Evolutionary conservation across 2,329 filamentous ascomycete species (phyloP), one percentile per base, ranked within the genome.

Genomic region (Ceratocystis huliohia): DNA sequence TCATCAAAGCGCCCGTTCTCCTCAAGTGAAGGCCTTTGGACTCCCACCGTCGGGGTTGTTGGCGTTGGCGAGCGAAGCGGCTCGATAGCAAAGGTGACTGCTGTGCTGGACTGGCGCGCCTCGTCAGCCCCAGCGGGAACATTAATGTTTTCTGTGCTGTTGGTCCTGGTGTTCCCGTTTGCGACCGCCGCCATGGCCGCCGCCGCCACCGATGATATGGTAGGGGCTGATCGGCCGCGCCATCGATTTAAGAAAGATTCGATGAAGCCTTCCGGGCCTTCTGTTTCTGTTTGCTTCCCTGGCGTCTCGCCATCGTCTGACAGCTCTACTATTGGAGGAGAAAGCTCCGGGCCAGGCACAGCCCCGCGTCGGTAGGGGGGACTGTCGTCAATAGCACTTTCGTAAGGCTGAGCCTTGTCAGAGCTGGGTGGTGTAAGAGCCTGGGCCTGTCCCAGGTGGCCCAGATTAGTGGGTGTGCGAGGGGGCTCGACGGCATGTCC

Each of bases 401-500:
- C 56, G 20, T n/a, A 59, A 17, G 7, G 30, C 22, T 63, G 61
- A 6, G 44, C 61, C 44, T 63, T 63, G 25, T 48, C 61, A 5
- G 61, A 63, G n/a, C 28, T 48, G 17, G 61, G 61, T 45, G 61
- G 61, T 48, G 61, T 63, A 25, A n/a, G 28, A 33, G 17, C 56
- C 33, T 63, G 61, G 13, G 61, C 20, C 33, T 50, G 61, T 22
- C 25, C 61, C 22, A 8, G 41, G 20, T 63, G 61, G 8, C 25
- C 61, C 15, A 33, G 10, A 28, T 63, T n/a, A 10, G 45, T 63
- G 59, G 64, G 33, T 13, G 50, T 46, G 13, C 30, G 15, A 30
- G 20, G 33, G 17, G 50, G 33, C 33, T 65, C 22, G 8, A 25
- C 10, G 10, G 28, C 73, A 74, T 1, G 75, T 74, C 17, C 78